phyloP scores from a whole-genome alignment of 1,284 basidiomycete genomes.

The Melanopsichium pennsylvanicum region DNA sequence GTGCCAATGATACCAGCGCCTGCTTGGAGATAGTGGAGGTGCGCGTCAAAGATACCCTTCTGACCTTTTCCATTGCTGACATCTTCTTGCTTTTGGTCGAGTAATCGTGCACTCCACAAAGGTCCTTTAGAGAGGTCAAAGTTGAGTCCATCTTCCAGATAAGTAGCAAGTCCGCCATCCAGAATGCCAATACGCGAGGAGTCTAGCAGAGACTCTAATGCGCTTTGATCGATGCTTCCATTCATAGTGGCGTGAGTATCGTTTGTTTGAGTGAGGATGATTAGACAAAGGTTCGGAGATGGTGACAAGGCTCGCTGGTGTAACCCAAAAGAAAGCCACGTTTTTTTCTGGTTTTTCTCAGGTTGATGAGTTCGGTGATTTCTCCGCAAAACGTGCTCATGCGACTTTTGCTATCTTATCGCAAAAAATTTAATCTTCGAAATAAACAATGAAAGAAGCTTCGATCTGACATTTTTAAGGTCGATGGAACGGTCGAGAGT shows the following conservation, averaged over 20 bases:
- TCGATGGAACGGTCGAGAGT: slow-evolving; percentile 23
- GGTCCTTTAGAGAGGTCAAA: slow-evolving; percentile 49
- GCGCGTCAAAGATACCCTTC: slow-evolving; percentile 46
- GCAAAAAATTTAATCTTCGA: background rate
- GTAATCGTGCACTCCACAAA: slow-evolving; percentile 55
- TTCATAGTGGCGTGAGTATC: no score
- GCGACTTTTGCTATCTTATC: slow-evolving; percentile 29
- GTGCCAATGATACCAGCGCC: slow-evolving; percentile 57
- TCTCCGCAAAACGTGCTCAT: slow-evolving; percentile 2
- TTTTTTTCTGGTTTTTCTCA: no score
- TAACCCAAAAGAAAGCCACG: no score
- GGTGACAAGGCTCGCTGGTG: no score
- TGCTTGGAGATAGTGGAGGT: slow-evolving; percentile 51
- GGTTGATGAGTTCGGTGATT: slow-evolving; percentile 8
- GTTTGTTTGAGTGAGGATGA: no score
- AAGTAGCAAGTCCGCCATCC: slow-evolving; percentile 58
- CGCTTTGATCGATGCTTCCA: slow-evolving; percentile 20
- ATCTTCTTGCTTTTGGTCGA: slow-evolving; percentile 42
- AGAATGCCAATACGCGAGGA: slow-evolving; percentile 40
- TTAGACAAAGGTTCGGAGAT: no score
- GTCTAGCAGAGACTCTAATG: slow-evolving; percentile 34
- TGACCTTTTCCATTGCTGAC: slow-evolving; percentile 38
- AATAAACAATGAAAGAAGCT: background rate
- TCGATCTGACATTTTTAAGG: slow-evolving; percentile 15
- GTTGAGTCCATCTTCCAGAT: slow-evolving; percentile 54